phyloP scores from a whole-genome alignment of 2,329 filamentous ascomycete species.

The Pyrenochaeta sp. region DNA sequence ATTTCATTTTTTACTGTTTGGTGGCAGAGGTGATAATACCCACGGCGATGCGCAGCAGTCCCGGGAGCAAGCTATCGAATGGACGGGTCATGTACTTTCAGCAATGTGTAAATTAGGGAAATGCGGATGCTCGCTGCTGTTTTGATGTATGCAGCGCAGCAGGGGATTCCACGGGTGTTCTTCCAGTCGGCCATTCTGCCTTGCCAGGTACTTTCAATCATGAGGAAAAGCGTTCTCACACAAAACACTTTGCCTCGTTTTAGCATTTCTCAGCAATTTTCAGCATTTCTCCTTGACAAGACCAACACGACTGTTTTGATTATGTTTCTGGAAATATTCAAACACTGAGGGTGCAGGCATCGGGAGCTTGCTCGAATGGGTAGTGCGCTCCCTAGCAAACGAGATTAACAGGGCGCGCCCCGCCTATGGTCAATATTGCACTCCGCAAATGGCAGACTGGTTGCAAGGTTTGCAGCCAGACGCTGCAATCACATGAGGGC shows the following conservation, averaged over 20 bases:
- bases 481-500: constrained; percentile 2
- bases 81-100: constrained; percentile 48
- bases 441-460: constrained; percentile 11
- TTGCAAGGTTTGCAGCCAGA: not conserved
- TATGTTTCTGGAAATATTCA: not conserved
- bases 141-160: constrained; percentile 37
- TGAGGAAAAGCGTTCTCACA: constrained; percentile 35
- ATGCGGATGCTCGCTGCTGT: constrained; percentile 38
- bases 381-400: constrained; percentile 21
- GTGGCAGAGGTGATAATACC: constrained; percentile 50
- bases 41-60: constrained; percentile 38
- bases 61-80: constrained; percentile 34
- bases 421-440: constrained; percentile 20
- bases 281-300: not conserved
- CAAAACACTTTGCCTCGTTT: not conserved
- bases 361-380: constrained; percentile 13
- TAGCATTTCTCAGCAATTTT: too few species aligned
- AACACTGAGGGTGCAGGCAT: not conserved
- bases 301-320: not conserved
- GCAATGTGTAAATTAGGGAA: constrained; percentile 52
- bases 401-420: constrained; percentile 37
- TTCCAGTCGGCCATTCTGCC: constrained; percentile 33
- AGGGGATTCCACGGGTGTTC: constrained; percentile 31
- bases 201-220: constrained; percentile 38
- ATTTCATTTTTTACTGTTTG: constrained; percentile 47